A percentile compares a stretch with the other conserved stretches of the same genome.
Evolutionary conservation across 108 stramenopile genomes (phyloP).

Genomic region (Cyclotella baltica): DNA sequence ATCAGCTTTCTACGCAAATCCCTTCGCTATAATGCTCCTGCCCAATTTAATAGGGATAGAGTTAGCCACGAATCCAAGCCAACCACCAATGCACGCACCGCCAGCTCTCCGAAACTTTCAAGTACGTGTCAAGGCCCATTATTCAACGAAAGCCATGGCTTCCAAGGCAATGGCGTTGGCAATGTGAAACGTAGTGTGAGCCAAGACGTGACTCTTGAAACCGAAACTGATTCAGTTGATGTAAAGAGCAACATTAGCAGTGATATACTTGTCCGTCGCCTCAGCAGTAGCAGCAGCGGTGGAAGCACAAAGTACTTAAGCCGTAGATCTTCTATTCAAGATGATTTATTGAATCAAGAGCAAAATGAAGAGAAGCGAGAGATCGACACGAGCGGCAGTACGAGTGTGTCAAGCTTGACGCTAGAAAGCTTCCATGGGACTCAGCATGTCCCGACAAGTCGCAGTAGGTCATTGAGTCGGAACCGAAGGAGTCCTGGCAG

Average conservation of each 20-base stretch:
- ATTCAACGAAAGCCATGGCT: not conserved
- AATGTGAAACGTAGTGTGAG: not conserved
- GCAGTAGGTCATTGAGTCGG: not conserved
- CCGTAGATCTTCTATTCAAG: not conserved
- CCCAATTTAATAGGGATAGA: not conserved
- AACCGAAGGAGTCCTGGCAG: not conserved
- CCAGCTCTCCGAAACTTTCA: not conserved
- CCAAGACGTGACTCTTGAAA: not conserved
- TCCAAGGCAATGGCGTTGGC: not conserved
- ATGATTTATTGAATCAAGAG: not conserved
- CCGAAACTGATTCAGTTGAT: slow-evolving; percentile 4
- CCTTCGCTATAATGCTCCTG: not conserved
- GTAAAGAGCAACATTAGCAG: not conserved
- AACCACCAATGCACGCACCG: not conserved
- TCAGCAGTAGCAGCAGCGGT: not conserved
- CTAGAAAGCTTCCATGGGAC: not conserved
- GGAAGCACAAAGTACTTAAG: not conserved
- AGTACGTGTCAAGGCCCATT: not conserved
- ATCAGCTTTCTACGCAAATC: slow-evolving; percentile 8
- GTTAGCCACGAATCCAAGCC: slow-evolving; percentile 2
- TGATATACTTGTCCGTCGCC: not conserved
- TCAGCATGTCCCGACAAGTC: not conserved
- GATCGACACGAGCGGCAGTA: not conserved
- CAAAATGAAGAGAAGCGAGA: not conserved
- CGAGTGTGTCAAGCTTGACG: slow-evolving; percentile 5